A percentile compares a stretch with the other conserved stretches of the same genome.
These are phyloP conservation scores for Eucalyptus victrix DNA, from an alignment of 345 rosid genomes.

Conservation along the genomic window DNA sequence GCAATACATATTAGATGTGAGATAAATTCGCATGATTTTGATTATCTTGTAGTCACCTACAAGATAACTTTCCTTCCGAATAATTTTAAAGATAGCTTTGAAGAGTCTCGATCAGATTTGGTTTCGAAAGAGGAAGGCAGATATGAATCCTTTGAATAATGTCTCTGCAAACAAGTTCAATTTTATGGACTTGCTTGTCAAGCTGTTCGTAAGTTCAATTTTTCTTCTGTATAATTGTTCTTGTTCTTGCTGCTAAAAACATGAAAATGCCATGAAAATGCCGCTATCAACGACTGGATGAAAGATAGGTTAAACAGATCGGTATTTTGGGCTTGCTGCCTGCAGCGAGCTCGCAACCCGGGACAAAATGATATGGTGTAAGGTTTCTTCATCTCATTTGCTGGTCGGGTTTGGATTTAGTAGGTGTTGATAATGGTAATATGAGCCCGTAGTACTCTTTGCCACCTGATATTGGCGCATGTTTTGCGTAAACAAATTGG, in stretches of 20 bases:
- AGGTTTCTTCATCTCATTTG: neutral
- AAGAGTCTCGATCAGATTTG: neutral
- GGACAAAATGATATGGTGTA: slow-evolving; percentile 81
- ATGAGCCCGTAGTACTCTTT: too few relatives aligned
- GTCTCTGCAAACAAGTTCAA: too few relatives aligned
- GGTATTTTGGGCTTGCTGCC: too few relatives aligned
- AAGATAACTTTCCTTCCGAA: neutral
- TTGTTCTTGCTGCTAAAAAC: too few relatives aligned
- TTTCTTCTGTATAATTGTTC: too few relatives aligned
- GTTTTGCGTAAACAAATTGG: neutral
- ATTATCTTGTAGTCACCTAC: neutral
- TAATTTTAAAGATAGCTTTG: neutral
- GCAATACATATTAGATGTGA: neutral
- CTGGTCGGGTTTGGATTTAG: neutral
- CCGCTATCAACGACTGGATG: slow-evolving; percentile 19
- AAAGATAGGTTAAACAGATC: too few relatives aligned
- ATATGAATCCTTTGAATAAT: neutral
- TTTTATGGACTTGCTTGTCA: too few relatives aligned
- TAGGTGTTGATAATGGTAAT: neutral
- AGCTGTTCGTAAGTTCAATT: too few relatives aligned
- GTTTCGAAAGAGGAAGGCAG: neutral
- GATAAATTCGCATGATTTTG: neutral
- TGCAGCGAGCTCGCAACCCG: slow-evolving; percentile 15
- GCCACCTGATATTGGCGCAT: neutral
- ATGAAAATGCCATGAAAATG: too few relatives aligned